phyloP scores from a whole-genome alignment of 805 yeast species.

The Saturnispora hagleri region DNA sequence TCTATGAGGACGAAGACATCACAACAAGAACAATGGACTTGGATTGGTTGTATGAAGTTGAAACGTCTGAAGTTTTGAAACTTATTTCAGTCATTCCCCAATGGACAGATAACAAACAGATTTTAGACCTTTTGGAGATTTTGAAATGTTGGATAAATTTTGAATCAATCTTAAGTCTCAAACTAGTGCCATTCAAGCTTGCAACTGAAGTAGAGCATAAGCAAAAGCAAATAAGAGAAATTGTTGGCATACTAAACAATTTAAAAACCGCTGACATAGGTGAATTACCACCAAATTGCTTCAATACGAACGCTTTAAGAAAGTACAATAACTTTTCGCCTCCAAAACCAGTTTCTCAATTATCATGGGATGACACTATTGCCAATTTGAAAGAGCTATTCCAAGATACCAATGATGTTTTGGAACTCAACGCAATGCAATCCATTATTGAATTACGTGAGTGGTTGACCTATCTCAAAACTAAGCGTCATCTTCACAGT shows the following conservation, averaged over 20 bases:
- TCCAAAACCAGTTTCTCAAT: constrained; percentile 26
- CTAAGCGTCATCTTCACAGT: constrained; percentile 19
- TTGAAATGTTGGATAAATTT: constrained; percentile 4
- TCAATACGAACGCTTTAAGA: constrained; percentile 40
- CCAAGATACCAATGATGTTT: constrained; percentile 30
- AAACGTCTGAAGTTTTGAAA: constrained; percentile 7
- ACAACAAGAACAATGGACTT: constrained; percentile 55
- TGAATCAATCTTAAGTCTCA: neutral
- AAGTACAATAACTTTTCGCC: constrained; percentile 42
- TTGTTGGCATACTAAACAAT: neutral
- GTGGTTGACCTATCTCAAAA: constrained; percentile 21
- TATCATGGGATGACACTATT: constrained; percentile 13
- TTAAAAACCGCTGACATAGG: neutral
- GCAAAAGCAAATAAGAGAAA: neutral
- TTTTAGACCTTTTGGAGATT: neutral
- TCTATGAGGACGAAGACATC: constrained; percentile 70
- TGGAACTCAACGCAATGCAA: constrained; percentile 24
- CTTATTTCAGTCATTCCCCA: neutral
- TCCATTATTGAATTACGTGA: constrained; percentile 22
- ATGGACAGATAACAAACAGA: constrained; percentile 5
- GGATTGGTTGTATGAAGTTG: constrained; percentile 26
- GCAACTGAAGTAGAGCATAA: neutral
- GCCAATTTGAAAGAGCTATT: constrained; percentile 23
- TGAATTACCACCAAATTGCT: constrained; percentile 26
- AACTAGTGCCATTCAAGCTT: neutral